phyloP scores from a whole-genome alignment of 176 grass and related monocot species.

The Olyra latifolia region DNA sequence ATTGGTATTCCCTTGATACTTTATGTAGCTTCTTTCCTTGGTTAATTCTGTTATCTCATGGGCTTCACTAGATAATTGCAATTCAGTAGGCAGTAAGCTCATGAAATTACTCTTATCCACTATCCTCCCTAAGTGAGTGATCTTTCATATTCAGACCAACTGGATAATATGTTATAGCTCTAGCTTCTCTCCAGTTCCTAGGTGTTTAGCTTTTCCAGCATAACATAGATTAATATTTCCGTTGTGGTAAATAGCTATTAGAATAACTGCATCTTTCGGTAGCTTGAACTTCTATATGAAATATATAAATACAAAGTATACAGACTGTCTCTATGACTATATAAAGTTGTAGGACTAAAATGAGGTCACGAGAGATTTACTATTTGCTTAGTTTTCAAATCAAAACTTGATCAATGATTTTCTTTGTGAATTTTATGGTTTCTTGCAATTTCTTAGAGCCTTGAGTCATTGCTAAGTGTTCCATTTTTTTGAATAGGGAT shows the following conservation, averaged over 20 bases:
- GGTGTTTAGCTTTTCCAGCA: not conserved
- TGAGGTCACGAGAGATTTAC: not conserved
- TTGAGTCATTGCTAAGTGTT: constrained; percentile 10
- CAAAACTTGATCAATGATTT: not conserved
- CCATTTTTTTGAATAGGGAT: constrained; percentile 67
- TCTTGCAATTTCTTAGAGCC: constrained; percentile 9
- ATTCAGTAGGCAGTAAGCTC: not conserved
- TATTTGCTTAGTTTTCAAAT: constrained; percentile 8
- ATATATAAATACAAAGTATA: not conserved
- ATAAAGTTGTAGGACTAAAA: not conserved
- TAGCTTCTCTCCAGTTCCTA: not conserved
- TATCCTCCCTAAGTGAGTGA: not conserved
- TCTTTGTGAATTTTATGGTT: constrained; percentile 5
- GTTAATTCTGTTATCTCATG: constrained; percentile 8
- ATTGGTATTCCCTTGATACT: constrained; percentile 67
- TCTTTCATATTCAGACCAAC: constrained; percentile 17
- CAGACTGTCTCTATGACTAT: not conserved
- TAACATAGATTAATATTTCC: not conserved
- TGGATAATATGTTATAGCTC: not conserved
- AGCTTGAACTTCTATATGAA: constrained; percentile 7
- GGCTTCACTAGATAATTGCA: not conserved
- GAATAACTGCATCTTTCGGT: not conserved
- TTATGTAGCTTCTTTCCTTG: constrained; percentile 12
- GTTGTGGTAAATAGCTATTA: not conserved
- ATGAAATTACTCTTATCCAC: not conserved